These are phyloP conservation scores for Tolypocladium sp. DNA, from an alignment of 2,329 filamentous ascomycete species.

Conservation along the genomic window DNA sequence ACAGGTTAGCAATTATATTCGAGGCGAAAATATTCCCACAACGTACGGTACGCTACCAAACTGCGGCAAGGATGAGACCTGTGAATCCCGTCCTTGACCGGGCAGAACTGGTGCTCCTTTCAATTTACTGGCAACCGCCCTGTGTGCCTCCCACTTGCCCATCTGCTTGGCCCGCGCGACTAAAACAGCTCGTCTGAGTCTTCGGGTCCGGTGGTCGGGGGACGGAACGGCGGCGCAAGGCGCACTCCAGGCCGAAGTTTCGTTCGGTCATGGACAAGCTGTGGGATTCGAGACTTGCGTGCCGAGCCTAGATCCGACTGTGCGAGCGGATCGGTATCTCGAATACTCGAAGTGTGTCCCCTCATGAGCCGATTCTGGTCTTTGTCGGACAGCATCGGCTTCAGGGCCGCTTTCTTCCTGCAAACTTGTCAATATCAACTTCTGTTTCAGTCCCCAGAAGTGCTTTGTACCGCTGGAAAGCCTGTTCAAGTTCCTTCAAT, in stretches of 20 bases:
- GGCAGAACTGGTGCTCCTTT: neutral
- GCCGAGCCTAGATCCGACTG: neutral
- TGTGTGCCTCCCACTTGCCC: neutral
- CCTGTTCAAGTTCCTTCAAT: slow-evolving; percentile 26
- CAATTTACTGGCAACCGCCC: neutral
- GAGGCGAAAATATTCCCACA: neutral
- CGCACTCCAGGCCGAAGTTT: neutral
- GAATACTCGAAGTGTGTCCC: slow-evolving; percentile 1
- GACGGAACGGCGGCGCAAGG: neutral
- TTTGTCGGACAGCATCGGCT: slow-evolving; percentile 9
- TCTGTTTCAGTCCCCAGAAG: slow-evolving; percentile 9
- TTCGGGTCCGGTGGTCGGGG: neutral
- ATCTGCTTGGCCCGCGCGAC: neutral
- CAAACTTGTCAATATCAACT: slow-evolving; percentile 19
- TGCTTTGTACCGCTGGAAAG: slow-evolving; percentile 21
- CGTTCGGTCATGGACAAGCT: neutral
- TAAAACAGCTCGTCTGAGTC: slow-evolving; percentile 1
- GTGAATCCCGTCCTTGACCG: no score
- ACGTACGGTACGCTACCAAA: neutral
- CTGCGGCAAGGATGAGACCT: no score
- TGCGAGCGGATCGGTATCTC: neutral
- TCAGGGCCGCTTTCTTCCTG: slow-evolving; percentile 8
- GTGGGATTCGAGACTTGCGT: neutral
- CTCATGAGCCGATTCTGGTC: slow-evolving; percentile 20
- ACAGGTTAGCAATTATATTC: neutral